Base-by-base conservation (phyloP, 192 early-diverging fungal species). In the Backusella morwellensis region DNA sequence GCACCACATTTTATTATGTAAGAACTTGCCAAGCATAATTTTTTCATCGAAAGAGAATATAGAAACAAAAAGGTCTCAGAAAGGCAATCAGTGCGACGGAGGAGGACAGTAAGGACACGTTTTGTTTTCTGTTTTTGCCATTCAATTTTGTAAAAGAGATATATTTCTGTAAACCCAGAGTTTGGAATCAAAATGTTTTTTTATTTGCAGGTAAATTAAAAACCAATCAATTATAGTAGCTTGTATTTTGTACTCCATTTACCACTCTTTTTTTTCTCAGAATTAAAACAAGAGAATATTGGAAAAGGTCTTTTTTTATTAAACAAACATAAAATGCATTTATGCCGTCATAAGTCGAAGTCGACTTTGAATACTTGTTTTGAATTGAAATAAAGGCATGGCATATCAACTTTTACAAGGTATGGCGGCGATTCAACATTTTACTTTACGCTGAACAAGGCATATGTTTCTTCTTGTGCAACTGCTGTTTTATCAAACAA, bases 201-300 rank as follows among this genome's bases (percentile, higher is more conserved):
- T 54, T 38, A 59, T 59, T 59, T 23, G 23, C 8, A 59, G 21
- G 54, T 26, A 23, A 59, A 59, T 59, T 59, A 7, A 59, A 21
- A 26, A 59, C 54, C 54, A 59, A 59, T 59, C 54, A 59, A 59
- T 59, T 59, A 59, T 19, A 54, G 9, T 9, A 19, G 8, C 11
- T 59, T 59, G 54, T 59, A 59, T 59, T 56, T 59, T 59, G 54
- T 59, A 59, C 54, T 59, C 54, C 54, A 59, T n/a, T 50, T 50
- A 50, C 19, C 19, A n/a, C 47, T 50, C 15, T 44, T 14, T 50
- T 19, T 50, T 19, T 59, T 59, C 54, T 23, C 54, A 21, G 8
- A 26, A 59, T 59, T 59, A 26, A 8, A 59, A 59, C 21, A 59
- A 54, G 23, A 11, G 54, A 59, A 26, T 50, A 6, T 7, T 19